Evolutionary conservation across 2,329 filamentous ascomycete genomes (phyloP), one percentile per base, ranked within the genome.

Genomic region (Capronia americana): DNA sequence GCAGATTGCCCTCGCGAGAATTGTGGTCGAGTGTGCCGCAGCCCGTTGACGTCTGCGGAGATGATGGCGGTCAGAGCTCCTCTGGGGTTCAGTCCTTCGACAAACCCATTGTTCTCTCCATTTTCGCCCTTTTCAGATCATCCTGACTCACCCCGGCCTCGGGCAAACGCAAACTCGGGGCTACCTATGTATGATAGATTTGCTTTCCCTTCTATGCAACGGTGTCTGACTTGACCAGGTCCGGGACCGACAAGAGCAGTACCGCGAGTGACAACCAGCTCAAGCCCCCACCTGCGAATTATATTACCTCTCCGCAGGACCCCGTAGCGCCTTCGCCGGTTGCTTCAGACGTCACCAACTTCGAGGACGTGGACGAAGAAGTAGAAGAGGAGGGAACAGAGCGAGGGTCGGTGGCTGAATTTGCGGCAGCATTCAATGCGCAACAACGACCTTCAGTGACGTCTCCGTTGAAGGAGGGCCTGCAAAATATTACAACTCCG

Each of bases 331-430:
- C 75, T 12, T 76, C 92, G 58, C 95, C 92, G 46, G 93, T 91
- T 75, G 64, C 65, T n/a, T 73, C 71, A 38, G 71, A 73, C 48
- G 68, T 70, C 66, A 95, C 92, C 26, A 90, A 90, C 73, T 89
- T 86, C 46, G 94, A 92, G 11, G 92, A 95, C 75, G 93, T 95
- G 61, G 92, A 95, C 69, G 92, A 94, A 70, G 89, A 92, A 69
- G 89, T 88, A 71, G 82, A 84, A 65, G 69, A 81, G 80, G 73
- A 76, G 73, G 65, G 44, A 12, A 68, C 65, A 30, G 68, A 70
- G 56, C 48, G 46, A 55, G 57, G 61, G n/a, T 61, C 61, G 20
- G 41, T 63, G 17, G 48, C 60, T 44, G 67, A 57, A 8, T 57
- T 32, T 44, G 50, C 56, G 12, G 54, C 32, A 23, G 53, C 28